A percentile compares a stretch with the other conserved stretches of the same genome.
Conservation (phyloP, 305 asterid genomes). For the Ajuga reptans region DNA sequence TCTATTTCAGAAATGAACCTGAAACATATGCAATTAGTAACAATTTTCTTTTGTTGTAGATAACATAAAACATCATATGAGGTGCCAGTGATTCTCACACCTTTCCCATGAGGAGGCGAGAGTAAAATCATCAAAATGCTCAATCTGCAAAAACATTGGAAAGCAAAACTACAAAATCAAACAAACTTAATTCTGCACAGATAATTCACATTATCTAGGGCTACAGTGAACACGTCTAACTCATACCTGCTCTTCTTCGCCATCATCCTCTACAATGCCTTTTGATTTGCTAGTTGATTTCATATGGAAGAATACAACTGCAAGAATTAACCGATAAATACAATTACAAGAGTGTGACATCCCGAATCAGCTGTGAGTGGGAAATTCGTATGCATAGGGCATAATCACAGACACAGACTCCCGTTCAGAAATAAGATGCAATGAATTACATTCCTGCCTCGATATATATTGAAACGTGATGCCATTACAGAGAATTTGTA, state of each 20-base stretch:
- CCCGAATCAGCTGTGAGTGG: background rate
- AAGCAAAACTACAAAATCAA: background rate
- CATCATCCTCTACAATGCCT: constrained; percentile 29
- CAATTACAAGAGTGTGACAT: background rate
- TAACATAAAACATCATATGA: background rate
- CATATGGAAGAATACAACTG: constrained; percentile 22
- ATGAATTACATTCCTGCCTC: background rate
- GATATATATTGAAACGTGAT: background rate
- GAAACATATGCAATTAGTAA: constrained; percentile 9
- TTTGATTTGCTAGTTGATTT: constrained; percentile 31
- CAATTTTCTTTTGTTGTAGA: background rate
- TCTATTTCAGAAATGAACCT: constrained; percentile 93
- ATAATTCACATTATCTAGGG: constrained; percentile 5
- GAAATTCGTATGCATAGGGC: background rate
- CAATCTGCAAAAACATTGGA: constrained; percentile 46
- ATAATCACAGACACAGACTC: background rate
- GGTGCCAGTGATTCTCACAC: constrained; percentile 25
- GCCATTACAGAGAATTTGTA: background rate
- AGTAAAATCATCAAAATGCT: constrained; percentile 84
- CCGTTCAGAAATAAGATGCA: background rate
- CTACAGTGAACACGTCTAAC: background rate
- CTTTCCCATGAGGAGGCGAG: constrained; percentile 93
- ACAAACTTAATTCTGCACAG: background rate
- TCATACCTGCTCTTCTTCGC: constrained; percentile 35
- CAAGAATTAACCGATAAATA: constrained; percentile 3